Base-by-base conservation (phyloP, 495 filamentous ascomycete species). In the Aspergillus steynii region DNA sequence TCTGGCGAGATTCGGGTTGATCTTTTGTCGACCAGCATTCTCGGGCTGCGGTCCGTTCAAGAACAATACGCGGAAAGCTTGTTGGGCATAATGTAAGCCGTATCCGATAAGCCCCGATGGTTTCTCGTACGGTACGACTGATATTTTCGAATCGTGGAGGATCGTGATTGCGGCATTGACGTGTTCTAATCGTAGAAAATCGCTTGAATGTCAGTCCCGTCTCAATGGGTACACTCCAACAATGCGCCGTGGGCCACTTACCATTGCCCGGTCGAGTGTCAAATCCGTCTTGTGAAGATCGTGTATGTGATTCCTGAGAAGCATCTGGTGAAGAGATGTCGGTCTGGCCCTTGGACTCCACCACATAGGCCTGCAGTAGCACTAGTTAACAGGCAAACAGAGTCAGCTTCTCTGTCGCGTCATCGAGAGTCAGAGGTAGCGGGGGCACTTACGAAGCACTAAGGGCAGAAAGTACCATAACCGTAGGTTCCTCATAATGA, bases 31-130 rank as follows among this genome's bases (percentile, higher is more conserved):
- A 46, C 65, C 61, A 8, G 60, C n/a, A 12, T 57, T 58, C 53
- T 71, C 68, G 3, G 69, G 59, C 15, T 63, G 63, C 4, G 81
- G 78, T 7, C 74, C 74, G 58, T 85, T 85, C 72, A 83, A 71
- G 56, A 85, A 83, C 32, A 85, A 65, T 29, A 83, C 62, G 27
- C 76, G 73, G 61, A 83, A 81, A 6, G 68, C 71, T 68, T 79
- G 68, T 61, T 79, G 76, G 56, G 76, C 76, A 60, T 83, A 85
- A 63, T 85, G 68, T 51, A 75, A 60, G n/a, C 69, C 70, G 58
- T 81, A 74, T 15, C 80, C 78, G 2, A 81, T 20, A 8, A 83
- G 46, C n/a, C 82, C 78, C 15, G 71, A 76, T 5, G 75, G 71
- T 63, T 77, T 79, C 1, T 82, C 75, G 20, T 64, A 45, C 7